phyloP scores from a whole-genome alignment of 768 basidiomycete species.

The Lactarius trivialis region DNA sequence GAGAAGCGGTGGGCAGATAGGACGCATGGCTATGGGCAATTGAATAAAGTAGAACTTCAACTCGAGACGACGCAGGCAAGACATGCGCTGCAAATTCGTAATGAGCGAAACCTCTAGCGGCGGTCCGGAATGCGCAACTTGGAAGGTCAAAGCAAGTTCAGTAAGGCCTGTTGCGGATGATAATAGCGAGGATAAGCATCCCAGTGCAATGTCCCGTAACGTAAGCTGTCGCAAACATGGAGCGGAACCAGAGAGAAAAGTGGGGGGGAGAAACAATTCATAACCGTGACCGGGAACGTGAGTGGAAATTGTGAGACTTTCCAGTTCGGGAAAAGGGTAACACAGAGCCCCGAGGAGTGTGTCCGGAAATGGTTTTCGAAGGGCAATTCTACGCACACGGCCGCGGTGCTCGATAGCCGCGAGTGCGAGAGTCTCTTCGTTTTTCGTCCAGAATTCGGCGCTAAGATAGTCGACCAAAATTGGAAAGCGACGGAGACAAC shows the following conservation, averaged over 20 bases:
- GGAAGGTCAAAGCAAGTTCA: not conserved
- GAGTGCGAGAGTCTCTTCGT: not conserved
- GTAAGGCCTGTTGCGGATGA: not conserved
- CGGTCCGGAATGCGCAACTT: no score
- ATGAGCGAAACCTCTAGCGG: not conserved
- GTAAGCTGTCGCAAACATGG: not conserved
- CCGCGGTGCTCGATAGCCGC: not conserved
- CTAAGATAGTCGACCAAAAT: not conserved
- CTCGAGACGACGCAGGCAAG: no score
- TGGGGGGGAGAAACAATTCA: not conserved
- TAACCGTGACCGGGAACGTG: no score
- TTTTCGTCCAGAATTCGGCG: not conserved
- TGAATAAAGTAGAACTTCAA: no score
- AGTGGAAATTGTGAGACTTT: not conserved
- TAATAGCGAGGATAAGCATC: not conserved
- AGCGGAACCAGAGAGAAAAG: not conserved
- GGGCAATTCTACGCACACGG: not conserved
- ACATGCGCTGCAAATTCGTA: no score
- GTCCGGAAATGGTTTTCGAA: not conserved
- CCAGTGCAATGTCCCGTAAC: not conserved
- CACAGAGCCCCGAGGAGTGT: not conserved
- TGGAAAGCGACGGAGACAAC: not conserved
- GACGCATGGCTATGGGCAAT: no score
- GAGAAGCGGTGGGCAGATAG: no score
- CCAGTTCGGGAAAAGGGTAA: no score